A percentile compares a stretch with the other conserved stretches of the same genome.
Evolutionary conservation across 441 rosid genomes (phyloP).

Genomic region (Euphorbia corollata): DNA sequence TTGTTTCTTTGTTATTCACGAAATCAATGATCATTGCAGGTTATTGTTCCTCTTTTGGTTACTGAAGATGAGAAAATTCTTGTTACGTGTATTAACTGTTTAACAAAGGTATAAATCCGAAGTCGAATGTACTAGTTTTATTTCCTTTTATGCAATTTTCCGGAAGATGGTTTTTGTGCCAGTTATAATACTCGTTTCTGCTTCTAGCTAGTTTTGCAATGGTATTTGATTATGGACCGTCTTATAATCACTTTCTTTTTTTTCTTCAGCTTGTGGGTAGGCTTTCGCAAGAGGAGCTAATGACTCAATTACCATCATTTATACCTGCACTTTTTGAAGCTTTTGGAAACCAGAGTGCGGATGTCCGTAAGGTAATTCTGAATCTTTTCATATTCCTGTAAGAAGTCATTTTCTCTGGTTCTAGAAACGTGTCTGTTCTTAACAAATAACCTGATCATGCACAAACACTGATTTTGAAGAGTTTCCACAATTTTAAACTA

Average conservation of each 20-base stretch:
- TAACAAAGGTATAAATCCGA: constrained; percentile 60
- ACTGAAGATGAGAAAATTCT: constrained; percentile 93
- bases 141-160: background rate
- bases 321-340: constrained; percentile 94
- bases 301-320: constrained; percentile 75
- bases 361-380: constrained; percentile 80
- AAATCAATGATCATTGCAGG: constrained; percentile 41
- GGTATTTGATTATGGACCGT: background rate
- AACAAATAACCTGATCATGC: background rate
- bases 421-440: background rate
- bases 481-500: background rate
- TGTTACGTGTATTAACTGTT: constrained; percentile 82
- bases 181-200: background rate
- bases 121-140: background rate
- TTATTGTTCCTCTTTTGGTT: constrained; percentile 74
- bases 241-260: constrained; percentile 13
- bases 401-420: background rate
- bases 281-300: constrained; percentile 79
- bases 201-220: background rate
- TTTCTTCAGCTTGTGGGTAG: constrained; percentile 76
- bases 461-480: background rate
- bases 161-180: background rate
- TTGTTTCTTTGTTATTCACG: constrained; percentile 11
- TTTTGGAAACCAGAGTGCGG: constrained; percentile 92
- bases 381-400: background rate